Evolutionary conservation across 164 flowering plant genomes (phyloP).

Genomic region (Aristolochia fimbriata): DNA sequence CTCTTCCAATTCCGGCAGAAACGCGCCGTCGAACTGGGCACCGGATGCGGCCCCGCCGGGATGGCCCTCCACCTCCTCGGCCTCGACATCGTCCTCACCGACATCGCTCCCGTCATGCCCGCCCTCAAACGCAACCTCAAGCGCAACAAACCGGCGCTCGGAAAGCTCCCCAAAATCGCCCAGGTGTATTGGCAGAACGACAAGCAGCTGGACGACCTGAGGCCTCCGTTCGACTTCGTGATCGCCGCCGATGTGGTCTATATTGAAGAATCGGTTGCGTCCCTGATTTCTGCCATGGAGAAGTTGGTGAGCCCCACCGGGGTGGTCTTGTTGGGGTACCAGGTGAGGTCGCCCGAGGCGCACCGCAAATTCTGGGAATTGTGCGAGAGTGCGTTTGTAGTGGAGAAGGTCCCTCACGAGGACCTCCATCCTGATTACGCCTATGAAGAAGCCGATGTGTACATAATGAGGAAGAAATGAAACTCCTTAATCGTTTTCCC

Average conservation of each 20-base stretch:
- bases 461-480: constrained; percentile 51
- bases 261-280: constrained; percentile 54
- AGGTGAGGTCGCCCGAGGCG: constrained; percentile 75
- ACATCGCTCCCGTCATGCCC: constrained; percentile 82
- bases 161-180: constrained; percentile 39
- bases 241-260: constrained; percentile 89
- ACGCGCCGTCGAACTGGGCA: constrained; percentile 75
- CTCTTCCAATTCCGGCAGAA: constrained; percentile 54
- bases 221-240: constrained; percentile 74
- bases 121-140: constrained; percentile 82
- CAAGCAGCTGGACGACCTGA: constrained; percentile 39
- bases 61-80: constrained; percentile 85
- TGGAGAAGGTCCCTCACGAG: constrained; percentile 66
- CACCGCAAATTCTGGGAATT: constrained; percentile 76
- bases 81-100: constrained; percentile 65
- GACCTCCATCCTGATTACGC: constrained; percentile 81
- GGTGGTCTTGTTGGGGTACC: constrained; percentile 74
- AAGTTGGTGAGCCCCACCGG: constrained; percentile 46
- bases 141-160: constrained; percentile 49
- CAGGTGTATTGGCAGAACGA: constrained; percentile 59
- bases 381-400: constrained; percentile 34
- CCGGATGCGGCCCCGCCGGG: constrained; percentile 83
- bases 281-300: constrained; percentile 57
- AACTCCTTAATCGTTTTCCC: no score
- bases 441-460: constrained; percentile 78